Evolutionary conservation across 805 yeast species (phyloP), one percentile per base, ranked within the genome.

Genomic region (Babjeviella inositovora): DNA sequence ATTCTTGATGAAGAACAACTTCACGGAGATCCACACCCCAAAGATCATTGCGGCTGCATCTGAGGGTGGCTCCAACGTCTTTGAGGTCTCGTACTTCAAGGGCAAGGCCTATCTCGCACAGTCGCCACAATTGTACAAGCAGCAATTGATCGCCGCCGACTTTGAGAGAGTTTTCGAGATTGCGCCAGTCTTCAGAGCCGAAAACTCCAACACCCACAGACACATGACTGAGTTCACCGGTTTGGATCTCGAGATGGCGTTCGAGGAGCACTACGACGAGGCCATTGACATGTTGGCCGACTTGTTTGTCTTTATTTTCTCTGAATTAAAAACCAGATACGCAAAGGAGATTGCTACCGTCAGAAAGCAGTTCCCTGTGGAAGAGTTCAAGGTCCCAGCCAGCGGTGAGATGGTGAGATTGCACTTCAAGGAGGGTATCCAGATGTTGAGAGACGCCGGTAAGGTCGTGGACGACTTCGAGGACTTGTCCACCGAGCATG

Each of bases 201-300:
- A 90, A 54, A 87, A 90, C 64, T 87, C 97, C 31, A 85, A 90
- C 62, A 87, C 98, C 11, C 97, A 90, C 53, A 85, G 99, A 59
- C 99, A 90, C 55, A 75, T 90, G 93, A 90, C 99, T 27, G 99
- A 90, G 56, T 90, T 90, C 50, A 79, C 77, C 31, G 99, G 99
- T 28, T 71, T 92, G 40, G 99, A 90, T 62, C 56, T 90, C 56
- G 99, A 90, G 57, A 84, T 90, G 93, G 80, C 95, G 7, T 79
- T 90, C 45, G 97, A 90, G 58, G 95, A 85, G 57, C 96, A 90
- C 57, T 90, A 90, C 51, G 92, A 90, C 45, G 99, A 90, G 59
- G 92, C 74, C 21, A 51, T 66, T 37, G 68, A 62, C 23, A 49
- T 60, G 20, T 50, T 73, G 36, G 57, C 61, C 20, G 85, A 75